Conservation (phyloP, 2,329 filamentous ascomycete genomes). For the Calonectria honghensis region DNA sequence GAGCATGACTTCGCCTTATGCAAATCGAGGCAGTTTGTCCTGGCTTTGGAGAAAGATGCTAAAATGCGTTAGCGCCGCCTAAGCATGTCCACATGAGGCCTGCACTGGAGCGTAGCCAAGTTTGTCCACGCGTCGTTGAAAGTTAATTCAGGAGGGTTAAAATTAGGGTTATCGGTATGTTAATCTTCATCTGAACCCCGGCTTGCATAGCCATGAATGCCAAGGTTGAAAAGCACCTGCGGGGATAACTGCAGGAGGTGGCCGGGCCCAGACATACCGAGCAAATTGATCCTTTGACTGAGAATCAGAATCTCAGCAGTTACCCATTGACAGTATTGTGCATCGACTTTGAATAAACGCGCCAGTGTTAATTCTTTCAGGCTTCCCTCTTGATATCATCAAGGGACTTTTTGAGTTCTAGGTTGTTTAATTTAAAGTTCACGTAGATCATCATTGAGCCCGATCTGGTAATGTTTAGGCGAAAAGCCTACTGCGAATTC, state of each 20-base stretch:
- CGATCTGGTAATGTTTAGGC: too few species aligned
- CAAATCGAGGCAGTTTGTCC: background rate
- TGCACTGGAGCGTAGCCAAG: background rate
- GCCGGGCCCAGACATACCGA: background rate
- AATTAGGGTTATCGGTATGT: background rate
- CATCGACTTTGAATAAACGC: too few species aligned
- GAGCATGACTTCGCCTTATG: background rate
- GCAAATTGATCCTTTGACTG: too few species aligned
- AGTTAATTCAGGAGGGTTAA: background rate
- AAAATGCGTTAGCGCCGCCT: background rate
- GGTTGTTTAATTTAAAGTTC: background rate
- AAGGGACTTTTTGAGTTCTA: background rate
- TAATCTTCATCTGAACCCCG: background rate
- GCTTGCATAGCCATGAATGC: background rate
- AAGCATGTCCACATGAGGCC: background rate
- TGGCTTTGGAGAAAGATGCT: background rate
- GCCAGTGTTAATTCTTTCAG: too few species aligned
- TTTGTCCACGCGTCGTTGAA: background rate
- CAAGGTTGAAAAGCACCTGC: background rate
- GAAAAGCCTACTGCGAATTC: too few species aligned
- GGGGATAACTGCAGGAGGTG: background rate
- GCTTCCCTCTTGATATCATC: too few species aligned
- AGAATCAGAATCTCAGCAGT: too few species aligned
- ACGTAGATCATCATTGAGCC: too few species aligned
- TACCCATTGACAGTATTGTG: too few species aligned